Conservation (phyloP, 108 stramenopile genomes). For the Stephanodiscus triporus region DNA sequence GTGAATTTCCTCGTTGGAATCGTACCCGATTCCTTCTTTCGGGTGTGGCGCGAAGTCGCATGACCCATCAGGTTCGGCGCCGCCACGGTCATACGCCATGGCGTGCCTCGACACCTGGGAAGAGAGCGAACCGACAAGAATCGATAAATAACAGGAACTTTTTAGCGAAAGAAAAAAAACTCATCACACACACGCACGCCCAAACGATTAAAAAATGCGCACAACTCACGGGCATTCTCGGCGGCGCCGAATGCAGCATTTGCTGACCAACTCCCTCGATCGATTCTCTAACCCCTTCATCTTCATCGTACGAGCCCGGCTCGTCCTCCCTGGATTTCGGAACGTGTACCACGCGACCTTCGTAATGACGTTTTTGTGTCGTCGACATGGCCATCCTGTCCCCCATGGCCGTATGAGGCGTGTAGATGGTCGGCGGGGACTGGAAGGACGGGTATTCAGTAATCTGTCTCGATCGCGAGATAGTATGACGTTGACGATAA, state of each 20-base stretch:
- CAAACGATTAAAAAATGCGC: too few relatives aligned
- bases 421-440: slow-evolving; percentile 8
- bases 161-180: slow-evolving; percentile 4
- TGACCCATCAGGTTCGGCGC: neutral
- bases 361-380: slow-evolving; percentile 15
- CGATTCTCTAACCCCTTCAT: slow-evolving; percentile 4
- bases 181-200: too few relatives aligned
- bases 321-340: slow-evolving; percentile 4
- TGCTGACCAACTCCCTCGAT: neutral
- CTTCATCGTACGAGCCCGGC: too few relatives aligned
- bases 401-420: slow-evolving; percentile 4
- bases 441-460: neutral
- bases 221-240: slow-evolving; percentile 27
- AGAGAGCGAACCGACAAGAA: neutral
- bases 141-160: neutral
- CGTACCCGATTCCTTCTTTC: slow-evolving; percentile 18
- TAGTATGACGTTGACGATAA: neutral
- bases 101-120: slow-evolving; percentile 10
- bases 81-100: slow-evolving; percentile 3
- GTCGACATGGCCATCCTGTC: slow-evolving; percentile 28
- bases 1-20: slow-evolving; percentile 38
- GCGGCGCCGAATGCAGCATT: slow-evolving; percentile 18
- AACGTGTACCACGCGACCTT: slow-evolving; percentile 19
- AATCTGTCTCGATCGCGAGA: neutral
- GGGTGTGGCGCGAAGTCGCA: neutral